Conservation (phyloP, 1,284 basidiomycete species). For the Puccinia novopanici region DNA sequence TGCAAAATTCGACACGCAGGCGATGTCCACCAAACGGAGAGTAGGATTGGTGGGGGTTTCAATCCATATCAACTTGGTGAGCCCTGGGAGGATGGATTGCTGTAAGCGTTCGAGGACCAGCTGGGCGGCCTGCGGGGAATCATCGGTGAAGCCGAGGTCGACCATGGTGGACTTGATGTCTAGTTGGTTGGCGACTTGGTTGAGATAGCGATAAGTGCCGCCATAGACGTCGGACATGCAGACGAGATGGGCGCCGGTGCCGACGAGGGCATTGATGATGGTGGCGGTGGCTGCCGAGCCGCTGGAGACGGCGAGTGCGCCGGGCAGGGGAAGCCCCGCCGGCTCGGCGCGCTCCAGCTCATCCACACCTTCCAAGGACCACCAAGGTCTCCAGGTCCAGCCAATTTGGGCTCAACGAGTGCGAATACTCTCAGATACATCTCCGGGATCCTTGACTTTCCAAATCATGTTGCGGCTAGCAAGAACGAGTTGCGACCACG, state of each 20-base stretch:
- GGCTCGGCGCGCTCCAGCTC: conserved; percentile 77
- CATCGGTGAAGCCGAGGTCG: conserved; percentile 64
- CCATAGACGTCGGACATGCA: conserved; percentile 74
- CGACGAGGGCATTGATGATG: conserved; percentile 73
- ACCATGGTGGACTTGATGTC: conserved; percentile 77
- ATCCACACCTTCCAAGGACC: conserved; percentile 64
- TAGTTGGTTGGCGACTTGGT: conserved; percentile 70
- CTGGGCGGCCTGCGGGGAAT: not conserved
- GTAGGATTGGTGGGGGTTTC: conserved; percentile 95
- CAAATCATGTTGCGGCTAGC: no score
- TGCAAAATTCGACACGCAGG: conserved; percentile 67
- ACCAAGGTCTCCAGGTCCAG: conserved; percentile 69
- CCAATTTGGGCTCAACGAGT: conserved; percentile 86
- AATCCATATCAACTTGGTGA: conserved; percentile 82
- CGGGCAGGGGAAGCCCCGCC: conserved; percentile 20
- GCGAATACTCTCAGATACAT: conserved; percentile 93
- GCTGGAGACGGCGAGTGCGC: conserved; percentile 41
- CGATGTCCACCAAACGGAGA: conserved; percentile 78
- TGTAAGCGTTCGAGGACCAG: conserved; percentile 50
- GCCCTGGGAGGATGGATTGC: conserved; percentile 1
- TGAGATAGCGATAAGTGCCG: conserved; percentile 85
- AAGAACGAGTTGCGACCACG: no score
- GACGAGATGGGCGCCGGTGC: conserved; percentile 73
- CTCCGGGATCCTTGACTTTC: no score
- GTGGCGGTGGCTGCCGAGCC: conserved; percentile 86